Base-by-base conservation (phyloP, 2,329 filamentous ascomycete genomes). In the Moelleriella libera region DNA sequence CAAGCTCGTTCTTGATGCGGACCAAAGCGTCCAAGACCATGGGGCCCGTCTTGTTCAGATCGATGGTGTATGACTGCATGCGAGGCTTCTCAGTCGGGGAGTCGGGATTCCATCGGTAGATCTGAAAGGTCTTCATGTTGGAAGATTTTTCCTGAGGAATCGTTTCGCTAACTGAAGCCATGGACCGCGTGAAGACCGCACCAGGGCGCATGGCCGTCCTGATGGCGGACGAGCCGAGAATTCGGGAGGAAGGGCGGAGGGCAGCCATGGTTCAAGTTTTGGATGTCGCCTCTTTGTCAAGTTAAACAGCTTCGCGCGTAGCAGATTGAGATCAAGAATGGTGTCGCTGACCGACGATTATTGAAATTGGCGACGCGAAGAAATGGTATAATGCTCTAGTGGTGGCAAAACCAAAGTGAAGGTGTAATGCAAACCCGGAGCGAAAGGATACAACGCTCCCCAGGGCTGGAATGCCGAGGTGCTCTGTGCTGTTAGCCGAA, bases 91-190 rank as follows among this genome's bases (percentile, higher is more conserved):
- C 82, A 61, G 82, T 80, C 50, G 92, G 92, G 64, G 82, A 77
- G 64, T 97, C 92, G 51, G 92, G 92, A 66, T 94, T 94, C 92
- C 92, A 98, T 66, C 92, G 82, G 81, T 98, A 98, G 74, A 98
- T 84, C 69, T 95, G 84, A 80, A 98, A 98, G 46, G 85, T 88
- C 83, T 96, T 97, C 71, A 85, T 80, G 59, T 73, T 74, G 48
- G 84, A 75, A 57, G 85, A 76, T 55, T 78, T 67, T 49, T 78
- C 69, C 45, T 78, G 76, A 45, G 79, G 75, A 37, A 79, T 74
- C 64, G 79, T 75, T 64, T 83, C 66, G 60, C 68, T 70, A 53
- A 76, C 67, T 2, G 74, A 69, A 48, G 75, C 75, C 69, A 79
- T 75, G 51, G 71, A 69, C 51, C 75, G 72, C 45, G 67, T 57